Evolutionary conservation across 768 basidiomycete genomes (phyloP).

Genomic region (Harrya chromipes): DNA sequence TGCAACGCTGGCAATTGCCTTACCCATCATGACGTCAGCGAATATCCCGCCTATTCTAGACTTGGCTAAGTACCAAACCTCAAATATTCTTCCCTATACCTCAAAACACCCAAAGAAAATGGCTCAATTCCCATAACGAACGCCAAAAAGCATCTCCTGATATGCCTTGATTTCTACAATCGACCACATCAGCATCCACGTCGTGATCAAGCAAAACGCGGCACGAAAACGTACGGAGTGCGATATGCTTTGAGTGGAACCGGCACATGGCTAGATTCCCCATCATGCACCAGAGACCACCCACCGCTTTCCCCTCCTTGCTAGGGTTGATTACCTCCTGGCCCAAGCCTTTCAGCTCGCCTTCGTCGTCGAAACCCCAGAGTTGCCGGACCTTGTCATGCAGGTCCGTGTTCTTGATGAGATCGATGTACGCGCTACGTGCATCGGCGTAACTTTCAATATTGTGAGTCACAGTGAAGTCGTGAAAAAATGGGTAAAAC

Average conservation of each 20-base stretch:
- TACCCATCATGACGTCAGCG: neutral
- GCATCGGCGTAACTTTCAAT: conserved; percentile 19
- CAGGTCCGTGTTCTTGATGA: conserved; percentile 20
- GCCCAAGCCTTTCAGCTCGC: conserved; percentile 32
- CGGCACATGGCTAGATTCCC: conserved; percentile 62
- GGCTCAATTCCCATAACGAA: conserved; percentile 12
- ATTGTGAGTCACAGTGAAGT: neutral
- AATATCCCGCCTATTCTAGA: neutral
- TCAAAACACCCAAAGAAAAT: neutral
- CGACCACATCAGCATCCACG: neutral
- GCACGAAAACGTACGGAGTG: conserved; percentile 48
- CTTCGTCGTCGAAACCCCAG: conserved; percentile 33
- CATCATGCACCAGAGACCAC: conserved; percentile 54
- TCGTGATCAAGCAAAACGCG: neutral
- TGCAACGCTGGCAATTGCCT: conserved; percentile 1
- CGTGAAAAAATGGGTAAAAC: neutral
- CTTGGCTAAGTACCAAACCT: too few species aligned
- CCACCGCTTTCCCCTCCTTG: conserved; percentile 11
- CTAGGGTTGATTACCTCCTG: conserved; percentile 44
- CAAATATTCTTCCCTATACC: too few species aligned
- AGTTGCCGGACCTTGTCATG: conserved; percentile 21
- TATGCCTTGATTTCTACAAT: conserved; percentile 65
- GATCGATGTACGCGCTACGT: conserved; percentile 12
- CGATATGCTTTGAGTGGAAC: conserved; percentile 66
- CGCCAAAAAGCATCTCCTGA: conserved; percentile 44